phyloP scores from a whole-genome alignment of 768 basidiomycete genomes.

The Cystobasidium ongulense region DNA sequence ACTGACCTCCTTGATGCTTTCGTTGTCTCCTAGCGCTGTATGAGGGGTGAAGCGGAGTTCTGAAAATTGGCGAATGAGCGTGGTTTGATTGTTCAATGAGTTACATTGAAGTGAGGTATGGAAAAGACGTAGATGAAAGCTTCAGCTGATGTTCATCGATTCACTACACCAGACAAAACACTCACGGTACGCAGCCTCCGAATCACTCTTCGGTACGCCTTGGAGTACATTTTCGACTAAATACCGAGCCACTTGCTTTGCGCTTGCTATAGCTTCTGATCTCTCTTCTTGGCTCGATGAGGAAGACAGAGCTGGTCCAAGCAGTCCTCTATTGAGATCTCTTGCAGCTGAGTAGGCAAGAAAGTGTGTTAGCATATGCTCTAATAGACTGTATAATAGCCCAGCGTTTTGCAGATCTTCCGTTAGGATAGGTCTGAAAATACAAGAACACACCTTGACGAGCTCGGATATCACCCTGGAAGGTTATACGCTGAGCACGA shows the following conservation, averaged over 20 bases:
- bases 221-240: constrained; percentile 12
- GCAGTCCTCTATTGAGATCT: constrained; percentile 8
- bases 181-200: background rate
- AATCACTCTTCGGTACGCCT: constrained; percentile 14
- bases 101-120: background rate
- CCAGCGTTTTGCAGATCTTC: background rate
- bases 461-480: constrained; percentile 18
- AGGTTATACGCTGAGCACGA: constrained; percentile 14
- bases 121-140: no score
- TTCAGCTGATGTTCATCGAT: background rate
- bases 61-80: background rate
- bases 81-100: background rate
- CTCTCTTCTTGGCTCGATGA: background rate
- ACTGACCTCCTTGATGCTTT: constrained; percentile 15
- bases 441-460: background rate
- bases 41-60: constrained; percentile 4
- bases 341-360: constrained; percentile 1
- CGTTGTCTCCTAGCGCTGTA: constrained; percentile 21
- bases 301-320: constrained; percentile 4
- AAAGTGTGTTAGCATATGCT: background rate
- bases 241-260: constrained; percentile 19
- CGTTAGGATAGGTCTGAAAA: background rate
- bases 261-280: background rate
- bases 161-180: background rate
- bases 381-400: no score